A percentile compares a stretch with the other conserved stretches of the same genome.
Evolutionary conservation across 441 rosid genomes (phyloP).

Genomic region (Eutrema salsugineum): DNA sequence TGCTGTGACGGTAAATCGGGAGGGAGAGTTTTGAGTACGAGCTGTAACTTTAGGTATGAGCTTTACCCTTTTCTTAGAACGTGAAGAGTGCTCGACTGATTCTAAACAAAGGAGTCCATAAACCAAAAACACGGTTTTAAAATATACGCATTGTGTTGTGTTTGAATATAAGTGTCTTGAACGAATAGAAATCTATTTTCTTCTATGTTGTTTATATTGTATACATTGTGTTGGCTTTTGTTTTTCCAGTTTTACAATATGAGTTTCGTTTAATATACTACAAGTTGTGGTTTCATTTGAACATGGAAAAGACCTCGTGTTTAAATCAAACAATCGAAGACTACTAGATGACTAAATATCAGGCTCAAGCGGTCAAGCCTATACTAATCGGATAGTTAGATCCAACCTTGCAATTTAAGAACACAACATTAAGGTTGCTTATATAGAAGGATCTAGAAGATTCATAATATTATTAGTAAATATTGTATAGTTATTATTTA

Average conservation of each 20-base stretch:
- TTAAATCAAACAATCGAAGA: not conserved
- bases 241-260: not conserved
- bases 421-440: too few species aligned
- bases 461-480: too few species aligned
- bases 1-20: constrained; percentile 41
- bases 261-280: not conserved
- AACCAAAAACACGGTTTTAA: not conserved
- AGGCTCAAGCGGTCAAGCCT: not conserved
- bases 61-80: constrained; percentile 24
- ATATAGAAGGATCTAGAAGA: too few species aligned
- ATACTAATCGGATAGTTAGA: not conserved
- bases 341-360: not conserved
- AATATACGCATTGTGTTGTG: not conserved
- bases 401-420: too few species aligned
- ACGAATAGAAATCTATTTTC: not conserved
- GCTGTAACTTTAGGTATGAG: constrained; percentile 49
- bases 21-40: constrained; percentile 32
- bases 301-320: not conserved
- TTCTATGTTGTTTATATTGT: not conserved
- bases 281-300: not conserved
- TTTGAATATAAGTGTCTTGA: not conserved
- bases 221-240: too few species aligned
- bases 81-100: not conserved
- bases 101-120: not conserved
- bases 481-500: too few species aligned